These are phyloP conservation scores for Teratosphaeria destructans DNA, from an alignment of 2,329 filamentous ascomycete species.

Conservation along the genomic window DNA sequence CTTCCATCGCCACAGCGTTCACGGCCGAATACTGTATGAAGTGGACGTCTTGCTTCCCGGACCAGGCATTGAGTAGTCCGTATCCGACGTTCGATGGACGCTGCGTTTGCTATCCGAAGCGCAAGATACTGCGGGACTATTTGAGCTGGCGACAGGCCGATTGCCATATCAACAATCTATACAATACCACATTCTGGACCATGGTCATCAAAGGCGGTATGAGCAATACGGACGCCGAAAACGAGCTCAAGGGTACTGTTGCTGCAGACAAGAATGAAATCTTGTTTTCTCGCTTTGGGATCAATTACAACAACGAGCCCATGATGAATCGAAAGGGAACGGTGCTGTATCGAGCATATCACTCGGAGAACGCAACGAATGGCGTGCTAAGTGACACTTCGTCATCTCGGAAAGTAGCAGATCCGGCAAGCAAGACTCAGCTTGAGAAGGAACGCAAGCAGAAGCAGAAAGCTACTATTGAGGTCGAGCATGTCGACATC, in stretches of 20 bases:
- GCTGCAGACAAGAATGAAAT: slow-evolving; percentile 93
- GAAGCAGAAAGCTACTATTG: slow-evolving; percentile 67
- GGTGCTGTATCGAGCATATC: slow-evolving; percentile 57
- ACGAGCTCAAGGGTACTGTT: slow-evolving; percentile 68
- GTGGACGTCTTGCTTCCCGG: slow-evolving; percentile 67
- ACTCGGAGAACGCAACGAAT: slow-evolving; percentile 21
- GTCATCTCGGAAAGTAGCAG: slow-evolving; percentile 2
- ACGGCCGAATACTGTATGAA: slow-evolving; percentile 79
- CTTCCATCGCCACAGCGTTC: slow-evolving; percentile 85
- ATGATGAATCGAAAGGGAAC: slow-evolving; percentile 92
- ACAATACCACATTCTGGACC: slow-evolving; percentile 94
- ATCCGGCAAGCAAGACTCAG: slow-evolving; percentile 51
- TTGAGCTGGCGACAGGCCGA: slow-evolving; percentile 96
- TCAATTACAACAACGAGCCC: slow-evolving; percentile 96
- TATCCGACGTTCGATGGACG: slow-evolving; percentile 88
- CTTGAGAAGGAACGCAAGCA: slow-evolving; percentile 73
- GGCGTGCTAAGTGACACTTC: neutral
- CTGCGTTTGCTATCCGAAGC: slow-evolving; percentile 78
- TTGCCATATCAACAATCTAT: slow-evolving; percentile 97
- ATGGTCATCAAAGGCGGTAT: slow-evolving; percentile 70
- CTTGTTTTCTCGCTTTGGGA: slow-evolving; percentile 73
- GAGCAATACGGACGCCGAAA: slow-evolving; percentile 68
- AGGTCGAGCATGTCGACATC: slow-evolving; percentile 80
- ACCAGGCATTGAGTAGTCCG: slow-evolving; percentile 58
- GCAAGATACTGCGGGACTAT: slow-evolving; percentile 79